A percentile compares a stretch with the other conserved stretches of the same genome.
Conservation (phyloP, 441 rosid genomes). For the Geranium incanum region DNA sequence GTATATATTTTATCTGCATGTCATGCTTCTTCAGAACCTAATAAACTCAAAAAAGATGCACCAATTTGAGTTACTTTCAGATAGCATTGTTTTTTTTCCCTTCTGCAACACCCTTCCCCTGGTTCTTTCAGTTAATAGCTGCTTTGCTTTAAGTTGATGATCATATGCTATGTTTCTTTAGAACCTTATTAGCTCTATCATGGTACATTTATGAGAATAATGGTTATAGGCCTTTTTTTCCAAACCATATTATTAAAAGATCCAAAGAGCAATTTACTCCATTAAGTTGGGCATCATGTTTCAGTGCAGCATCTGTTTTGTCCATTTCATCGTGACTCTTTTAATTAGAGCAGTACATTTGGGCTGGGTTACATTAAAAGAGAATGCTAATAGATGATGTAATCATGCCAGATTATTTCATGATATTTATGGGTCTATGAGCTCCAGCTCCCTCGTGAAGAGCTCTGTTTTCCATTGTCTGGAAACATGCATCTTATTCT, state of each 20-base stretch:
- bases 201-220: background rate
- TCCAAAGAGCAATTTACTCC: background rate
- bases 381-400: background rate
- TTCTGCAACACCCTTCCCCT: background rate
- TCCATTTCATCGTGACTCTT: background rate
- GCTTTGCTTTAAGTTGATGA: background rate
- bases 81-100: background rate
- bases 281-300: background rate
- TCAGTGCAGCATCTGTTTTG: background rate
- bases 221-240: background rate
- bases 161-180: slow-evolving; percentile 1
- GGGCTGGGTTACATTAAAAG: background rate
- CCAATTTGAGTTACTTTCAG: background rate
- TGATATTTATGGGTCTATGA: background rate
- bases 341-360: background rate
- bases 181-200: background rate
- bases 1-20: background rate
- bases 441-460: background rate
- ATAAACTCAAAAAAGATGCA: background rate
- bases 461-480: background rate
- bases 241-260: background rate
- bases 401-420: background rate
- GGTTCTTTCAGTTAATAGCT: background rate
- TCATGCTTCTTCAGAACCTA: background rate
- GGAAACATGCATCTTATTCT: background rate